Evolutionary conservation across 2,329 filamentous ascomycete species (phyloP).

Genomic region (Sporothrix dimorphospora): DNA sequence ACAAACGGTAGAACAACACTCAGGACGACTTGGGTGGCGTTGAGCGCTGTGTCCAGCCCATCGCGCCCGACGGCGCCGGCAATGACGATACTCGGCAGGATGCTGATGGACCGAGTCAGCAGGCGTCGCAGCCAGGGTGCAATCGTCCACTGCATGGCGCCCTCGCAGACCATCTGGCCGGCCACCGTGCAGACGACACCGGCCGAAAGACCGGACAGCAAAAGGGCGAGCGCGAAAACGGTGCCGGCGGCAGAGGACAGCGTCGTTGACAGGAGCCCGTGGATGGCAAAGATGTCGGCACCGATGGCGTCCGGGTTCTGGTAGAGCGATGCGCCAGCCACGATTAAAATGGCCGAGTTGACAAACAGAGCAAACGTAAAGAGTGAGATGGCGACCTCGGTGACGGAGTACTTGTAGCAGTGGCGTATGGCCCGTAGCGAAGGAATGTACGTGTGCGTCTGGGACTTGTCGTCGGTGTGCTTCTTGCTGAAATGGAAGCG

Average conservation of each 20-base stretch:
- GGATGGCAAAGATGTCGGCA: slow-evolving; percentile 83
- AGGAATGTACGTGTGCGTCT: slow-evolving; percentile 62
- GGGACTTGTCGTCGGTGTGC: slow-evolving; percentile 44
- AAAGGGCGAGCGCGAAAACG: slow-evolving; percentile 79
- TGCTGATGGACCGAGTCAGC: slow-evolving; percentile 76
- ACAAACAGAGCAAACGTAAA: slow-evolving; percentile 85
- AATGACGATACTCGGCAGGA: slow-evolving; percentile 81
- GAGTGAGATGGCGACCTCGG: slow-evolving; percentile 71
- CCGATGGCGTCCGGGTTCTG: slow-evolving; percentile 60
- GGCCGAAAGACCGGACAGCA: slow-evolving; percentile 78
- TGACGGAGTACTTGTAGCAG: slow-evolving; percentile 73
- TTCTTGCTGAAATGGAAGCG: slow-evolving; percentile 7
- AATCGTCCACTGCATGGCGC: slow-evolving; percentile 74
- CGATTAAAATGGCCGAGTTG: slow-evolving; percentile 80
- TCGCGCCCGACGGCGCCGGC: slow-evolving; percentile 74
- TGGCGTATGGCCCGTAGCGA: slow-evolving; percentile 72
- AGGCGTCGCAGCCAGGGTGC: slow-evolving; percentile 79
- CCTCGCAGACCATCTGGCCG: slow-evolving; percentile 86
- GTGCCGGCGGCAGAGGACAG: slow-evolving; percentile 77
- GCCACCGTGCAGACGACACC: slow-evolving; percentile 89
- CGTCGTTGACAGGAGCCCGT: slow-evolving; percentile 68
- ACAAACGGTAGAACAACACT: slow-evolving; percentile 81
- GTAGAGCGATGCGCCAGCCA: slow-evolving; percentile 77
- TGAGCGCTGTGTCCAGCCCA: slow-evolving; percentile 72
- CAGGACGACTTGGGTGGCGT: slow-evolving; percentile 76